These are phyloP conservation scores for Colletotrichum ledebouriae DNA, from an alignment of 2,329 filamentous ascomycete species.

Conservation along the genomic window DNA sequence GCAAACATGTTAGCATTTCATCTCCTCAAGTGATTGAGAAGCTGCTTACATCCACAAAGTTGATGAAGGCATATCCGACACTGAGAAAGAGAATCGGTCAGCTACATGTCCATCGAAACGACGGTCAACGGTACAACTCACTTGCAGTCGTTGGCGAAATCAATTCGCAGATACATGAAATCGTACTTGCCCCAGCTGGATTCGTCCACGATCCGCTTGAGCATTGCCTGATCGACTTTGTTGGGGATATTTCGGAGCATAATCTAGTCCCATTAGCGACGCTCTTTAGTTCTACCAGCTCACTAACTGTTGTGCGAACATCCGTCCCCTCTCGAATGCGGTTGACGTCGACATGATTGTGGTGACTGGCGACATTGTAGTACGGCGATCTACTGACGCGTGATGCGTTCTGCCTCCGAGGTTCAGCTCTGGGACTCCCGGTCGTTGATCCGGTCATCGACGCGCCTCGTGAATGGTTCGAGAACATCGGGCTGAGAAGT, in stretches of 20 bases:
- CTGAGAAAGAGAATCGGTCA: constrained; percentile 58
- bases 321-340: constrained; percentile 76
- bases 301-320: constrained; percentile 79
- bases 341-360: constrained; percentile 73
- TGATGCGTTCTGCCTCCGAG: constrained; percentile 64
- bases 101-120: neutral
- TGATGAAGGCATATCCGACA: constrained; percentile 97
- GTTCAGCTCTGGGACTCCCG: constrained; percentile 52
- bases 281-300: neutral
- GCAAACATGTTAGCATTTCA: constrained; percentile 52
- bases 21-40: neutral
- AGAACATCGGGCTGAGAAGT: constrained; percentile 45
- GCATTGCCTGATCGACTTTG: constrained; percentile 81
- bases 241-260: constrained; percentile 98
- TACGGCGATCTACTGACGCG: constrained; percentile 61
- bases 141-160: constrained; percentile 88
- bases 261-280: constrained; percentile 68
- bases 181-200: constrained; percentile 88
- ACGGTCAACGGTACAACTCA: constrained; percentile 58
- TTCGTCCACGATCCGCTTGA: constrained; percentile 85
- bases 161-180: constrained; percentile 94
- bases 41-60: constrained; percentile 81
- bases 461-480: constrained; percentile 33
- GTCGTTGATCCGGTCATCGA: constrained; percentile 39
- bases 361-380: constrained; percentile 63